Evolutionary conservation across 2,329 filamentous ascomycete genomes (phyloP).

Genomic region (Aureobasidium sp.): DNA sequence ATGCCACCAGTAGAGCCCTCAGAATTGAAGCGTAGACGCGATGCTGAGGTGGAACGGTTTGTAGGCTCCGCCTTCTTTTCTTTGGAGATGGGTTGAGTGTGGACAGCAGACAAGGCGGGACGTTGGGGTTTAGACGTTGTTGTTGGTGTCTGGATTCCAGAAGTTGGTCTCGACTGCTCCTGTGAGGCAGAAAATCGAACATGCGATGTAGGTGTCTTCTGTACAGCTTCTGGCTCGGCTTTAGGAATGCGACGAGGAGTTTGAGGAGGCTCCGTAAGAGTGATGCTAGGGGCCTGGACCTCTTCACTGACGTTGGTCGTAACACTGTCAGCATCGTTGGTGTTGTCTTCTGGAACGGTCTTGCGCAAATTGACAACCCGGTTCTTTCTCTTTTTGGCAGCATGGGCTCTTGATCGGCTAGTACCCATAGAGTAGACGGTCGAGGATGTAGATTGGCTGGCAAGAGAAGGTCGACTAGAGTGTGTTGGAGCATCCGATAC

Average conservation of each 20-base stretch:
- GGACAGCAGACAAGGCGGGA: constrained; percentile 1
- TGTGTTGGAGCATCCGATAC: constrained; percentile 59
- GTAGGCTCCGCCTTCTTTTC: constrained; percentile 2
- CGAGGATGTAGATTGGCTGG: constrained; percentile 52
- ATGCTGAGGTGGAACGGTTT: constrained; percentile 1
- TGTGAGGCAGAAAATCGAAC: constrained; percentile 28
- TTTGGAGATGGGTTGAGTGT: constrained; percentile 4
- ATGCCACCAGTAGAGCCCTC: constrained; percentile 43
- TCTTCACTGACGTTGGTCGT: constrained; percentile 40
- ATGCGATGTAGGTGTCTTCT: constrained; percentile 37
- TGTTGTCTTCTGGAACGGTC: constrained; percentile 39
- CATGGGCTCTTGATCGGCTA: constrained; percentile 53
- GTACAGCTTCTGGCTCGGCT: constrained; percentile 33
- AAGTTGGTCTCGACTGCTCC: constrained; percentile 10
- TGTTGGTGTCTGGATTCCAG: constrained; percentile 12
- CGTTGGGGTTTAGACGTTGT: constrained; percentile 5
- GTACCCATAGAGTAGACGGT: constrained; percentile 49
- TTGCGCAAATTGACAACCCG: constrained; percentile 75
- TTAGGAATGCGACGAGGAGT: constrained; percentile 12
- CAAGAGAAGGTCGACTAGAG: constrained; percentile 62
- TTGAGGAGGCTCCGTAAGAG: constrained; percentile 48
- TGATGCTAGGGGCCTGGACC: constrained; percentile 46
- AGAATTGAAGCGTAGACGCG: not conserved
- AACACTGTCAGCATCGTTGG: constrained; percentile 38
- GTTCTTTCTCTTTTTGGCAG: constrained; percentile 71